phyloP scores from a whole-genome alignment of 768 basidiomycete species.

The Phanerochaete carnosa region DNA sequence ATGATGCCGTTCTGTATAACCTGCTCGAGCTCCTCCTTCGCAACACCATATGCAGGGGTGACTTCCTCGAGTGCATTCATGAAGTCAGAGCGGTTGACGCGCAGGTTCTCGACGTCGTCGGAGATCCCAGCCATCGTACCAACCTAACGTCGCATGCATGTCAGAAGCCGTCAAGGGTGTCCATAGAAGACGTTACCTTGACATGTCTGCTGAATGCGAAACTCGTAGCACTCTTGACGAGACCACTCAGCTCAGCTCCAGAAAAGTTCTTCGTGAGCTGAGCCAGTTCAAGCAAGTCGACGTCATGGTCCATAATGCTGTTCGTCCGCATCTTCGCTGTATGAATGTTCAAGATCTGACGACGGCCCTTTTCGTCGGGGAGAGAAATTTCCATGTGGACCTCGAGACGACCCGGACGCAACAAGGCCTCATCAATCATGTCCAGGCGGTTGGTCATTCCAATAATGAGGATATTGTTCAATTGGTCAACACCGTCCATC shows the following conservation, averaged over 20 bases:
- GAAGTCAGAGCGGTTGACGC: constrained; percentile 86
- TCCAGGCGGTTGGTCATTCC: constrained; percentile 99
- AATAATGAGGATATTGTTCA: constrained; percentile 99
- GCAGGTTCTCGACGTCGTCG: constrained; percentile 90
- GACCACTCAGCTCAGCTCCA: constrained; percentile 92
- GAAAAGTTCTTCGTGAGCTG: constrained; percentile 92
- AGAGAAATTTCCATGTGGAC: constrained; percentile 99
- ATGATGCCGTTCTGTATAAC: constrained; percentile 98
- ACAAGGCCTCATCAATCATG: constrained; percentile 98
- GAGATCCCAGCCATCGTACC: constrained; percentile 97
- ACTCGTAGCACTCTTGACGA: constrained; percentile 97
- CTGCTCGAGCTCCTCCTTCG: constrained; percentile 90
- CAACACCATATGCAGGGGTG: constrained; percentile 94
- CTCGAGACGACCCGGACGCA: constrained; percentile 97
- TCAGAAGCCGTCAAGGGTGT: neutral
- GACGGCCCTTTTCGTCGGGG: constrained; percentile 89
- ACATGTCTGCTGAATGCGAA: constrained; percentile 98
- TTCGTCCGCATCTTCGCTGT: constrained; percentile 84
- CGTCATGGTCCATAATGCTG: constrained; percentile 83
- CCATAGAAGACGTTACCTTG: constrained; percentile 46
- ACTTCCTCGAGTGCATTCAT: constrained; percentile 90
- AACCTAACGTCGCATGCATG: constrained; percentile 40
- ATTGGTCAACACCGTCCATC: constrained; percentile 99
- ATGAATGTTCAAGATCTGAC: constrained; percentile 94
- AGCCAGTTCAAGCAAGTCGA: constrained; percentile 82